These are phyloP conservation scores for Sclerotinia subarctica DNA, from an alignment of 2,329 filamentous ascomycete genomes.

Conservation along the genomic window DNA sequence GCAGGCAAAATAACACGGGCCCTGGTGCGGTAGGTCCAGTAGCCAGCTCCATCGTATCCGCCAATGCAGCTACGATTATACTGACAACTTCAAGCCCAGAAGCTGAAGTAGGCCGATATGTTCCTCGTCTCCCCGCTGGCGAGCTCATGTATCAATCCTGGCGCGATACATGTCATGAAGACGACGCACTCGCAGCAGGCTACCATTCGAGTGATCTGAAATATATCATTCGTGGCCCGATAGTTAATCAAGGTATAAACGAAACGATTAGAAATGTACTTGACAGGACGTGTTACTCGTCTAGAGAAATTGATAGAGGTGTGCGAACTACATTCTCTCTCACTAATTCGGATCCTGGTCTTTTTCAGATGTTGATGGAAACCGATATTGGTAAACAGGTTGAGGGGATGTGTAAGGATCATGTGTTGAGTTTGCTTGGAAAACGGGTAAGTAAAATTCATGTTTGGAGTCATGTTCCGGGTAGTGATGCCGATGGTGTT, in stretches of 20 bases:
- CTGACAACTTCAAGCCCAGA: too few species aligned
- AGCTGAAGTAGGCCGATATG: background rate
- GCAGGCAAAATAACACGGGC: too few species aligned
- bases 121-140: background rate
- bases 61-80: too few species aligned
- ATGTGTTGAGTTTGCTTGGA: background rate
- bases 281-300: background rate
- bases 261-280: background rate
- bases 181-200: background rate
- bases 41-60: too few species aligned
- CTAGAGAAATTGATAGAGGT: accelerated
- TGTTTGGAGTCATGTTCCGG: background rate
- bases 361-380: background rate
- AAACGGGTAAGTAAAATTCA: background rate
- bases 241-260: background rate
- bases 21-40: too few species aligned
- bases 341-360: background rate
- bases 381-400: background rate
- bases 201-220: background rate
- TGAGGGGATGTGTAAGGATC: background rate
- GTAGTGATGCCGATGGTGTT: background rate
- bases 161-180: background rate
- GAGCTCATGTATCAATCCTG: conserved; percentile 11
- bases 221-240: background rate
- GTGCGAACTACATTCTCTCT: background rate